Evolutionary conservation across 768 basidiomycete species (phyloP).

Genomic region (Leucocoprinus birnbaumii): DNA sequence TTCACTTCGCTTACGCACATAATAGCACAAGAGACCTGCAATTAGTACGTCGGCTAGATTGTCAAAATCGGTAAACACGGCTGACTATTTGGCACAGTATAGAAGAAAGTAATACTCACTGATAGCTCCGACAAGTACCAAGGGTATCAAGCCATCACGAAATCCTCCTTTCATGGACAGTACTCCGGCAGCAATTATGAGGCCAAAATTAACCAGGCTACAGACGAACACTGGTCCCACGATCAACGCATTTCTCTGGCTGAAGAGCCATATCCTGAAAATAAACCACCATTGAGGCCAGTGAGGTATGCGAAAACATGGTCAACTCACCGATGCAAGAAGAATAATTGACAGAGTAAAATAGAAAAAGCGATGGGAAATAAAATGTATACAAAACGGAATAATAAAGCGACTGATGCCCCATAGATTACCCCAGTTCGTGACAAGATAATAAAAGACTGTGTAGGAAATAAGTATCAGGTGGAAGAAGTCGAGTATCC

Average conservation of each 20-base stretch:
- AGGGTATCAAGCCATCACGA: not conserved
- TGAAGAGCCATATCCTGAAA: constrained; percentile 16
- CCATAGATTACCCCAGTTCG: constrained; percentile 14
- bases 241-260: constrained; percentile 8
- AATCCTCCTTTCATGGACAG: not conserved
- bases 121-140: not conserved
- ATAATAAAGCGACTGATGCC: constrained; percentile 9
- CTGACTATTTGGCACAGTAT: not conserved
- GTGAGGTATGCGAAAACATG: too few relatives aligned
- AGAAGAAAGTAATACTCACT: not conserved
- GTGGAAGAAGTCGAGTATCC: constrained; percentile 18
- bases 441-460: constrained; percentile 19
- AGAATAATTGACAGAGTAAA: constrained; percentile 16
- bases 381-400: constrained; percentile 13
- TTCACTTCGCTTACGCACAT: constrained; percentile 9
- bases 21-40: constrained; percentile 13
- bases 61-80: too few relatives aligned
- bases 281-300: not conserved
- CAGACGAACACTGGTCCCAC: constrained; percentile 2
- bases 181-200: constrained; percentile 1
- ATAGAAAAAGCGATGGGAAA: constrained; percentile 13
- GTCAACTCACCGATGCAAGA: constrained; percentile 15
- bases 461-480: constrained; percentile 17
- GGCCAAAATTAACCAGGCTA: constrained; percentile 5
- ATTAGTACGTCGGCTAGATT: constrained; percentile 15